phyloP scores from a whole-genome alignment of 2,329 filamentous ascomycete genomes.

The Penicillium fuscoglaucum region DNA sequence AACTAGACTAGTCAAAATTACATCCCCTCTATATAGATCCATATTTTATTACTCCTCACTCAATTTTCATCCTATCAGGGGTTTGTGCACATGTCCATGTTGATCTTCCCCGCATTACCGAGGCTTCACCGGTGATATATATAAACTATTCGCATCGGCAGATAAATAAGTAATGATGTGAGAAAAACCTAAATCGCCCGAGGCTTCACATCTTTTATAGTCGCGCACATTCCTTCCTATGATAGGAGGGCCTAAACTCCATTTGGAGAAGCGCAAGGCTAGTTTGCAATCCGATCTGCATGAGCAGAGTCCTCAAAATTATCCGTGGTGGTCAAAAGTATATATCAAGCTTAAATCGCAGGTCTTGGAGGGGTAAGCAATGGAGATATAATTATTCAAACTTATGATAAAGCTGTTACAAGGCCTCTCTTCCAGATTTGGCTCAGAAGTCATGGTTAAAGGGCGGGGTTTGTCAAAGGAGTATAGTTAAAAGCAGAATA shows the following conservation, averaged over 20 bases:
- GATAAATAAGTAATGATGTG: constrained; percentile 49
- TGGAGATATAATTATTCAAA: background rate
- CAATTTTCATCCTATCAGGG: no score
- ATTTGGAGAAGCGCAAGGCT: constrained; percentile 15
- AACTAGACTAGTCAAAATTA: no score
- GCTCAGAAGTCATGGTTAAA: background rate
- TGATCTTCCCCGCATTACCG: no score
- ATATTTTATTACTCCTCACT: no score
- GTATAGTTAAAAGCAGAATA: background rate
- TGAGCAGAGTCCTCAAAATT: constrained; percentile 8
- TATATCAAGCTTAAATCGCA: background rate
- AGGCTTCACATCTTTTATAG: constrained; percentile 58
- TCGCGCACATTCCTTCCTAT: constrained; percentile 21
- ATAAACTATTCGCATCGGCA: no score
- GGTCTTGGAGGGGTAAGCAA: background rate
- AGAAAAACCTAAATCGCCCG: constrained; percentile 48
- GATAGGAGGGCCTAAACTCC: constrained; percentile 15
- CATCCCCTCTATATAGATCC: no score
- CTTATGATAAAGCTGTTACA: background rate
- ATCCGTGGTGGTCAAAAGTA: constrained; percentile 15
- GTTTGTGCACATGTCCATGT: no score
- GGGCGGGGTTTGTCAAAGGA: background rate
- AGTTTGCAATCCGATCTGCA: constrained; percentile 13
- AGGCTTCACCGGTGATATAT: no score
- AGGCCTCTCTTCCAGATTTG: background rate